Conservation (phyloP, 2,329 filamentous ascomycete species). For the Xylaria sp. region DNA sequence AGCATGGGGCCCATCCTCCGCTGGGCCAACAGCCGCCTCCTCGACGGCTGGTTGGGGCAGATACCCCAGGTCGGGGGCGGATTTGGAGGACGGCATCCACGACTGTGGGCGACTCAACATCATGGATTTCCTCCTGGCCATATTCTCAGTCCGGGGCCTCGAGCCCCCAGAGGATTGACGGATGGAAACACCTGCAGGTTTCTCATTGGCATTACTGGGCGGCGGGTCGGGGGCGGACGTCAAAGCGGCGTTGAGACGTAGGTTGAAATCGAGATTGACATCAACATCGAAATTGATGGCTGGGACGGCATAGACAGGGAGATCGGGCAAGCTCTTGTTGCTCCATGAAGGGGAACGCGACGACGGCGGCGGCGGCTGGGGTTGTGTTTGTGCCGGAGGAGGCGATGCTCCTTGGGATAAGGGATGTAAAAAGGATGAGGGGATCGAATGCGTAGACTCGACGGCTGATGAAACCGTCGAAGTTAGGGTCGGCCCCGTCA, state of each 20-base stretch:
- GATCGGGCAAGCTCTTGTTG: slow-evolving; percentile 51
- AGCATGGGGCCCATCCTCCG: slow-evolving; percentile 37
- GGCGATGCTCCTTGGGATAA: slow-evolving; percentile 32
- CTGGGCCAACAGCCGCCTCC: slow-evolving; percentile 20
- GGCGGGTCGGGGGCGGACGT: slow-evolving; percentile 50
- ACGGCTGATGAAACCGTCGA: slow-evolving; percentile 54
- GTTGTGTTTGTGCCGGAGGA: slow-evolving; percentile 29
- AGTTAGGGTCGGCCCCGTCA: slow-evolving; percentile 55
- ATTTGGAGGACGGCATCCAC: slow-evolving; percentile 62
- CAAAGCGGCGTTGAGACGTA: slow-evolving; percentile 59
- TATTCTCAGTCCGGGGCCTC: slow-evolving; percentile 44
- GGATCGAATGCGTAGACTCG: slow-evolving; percentile 52
- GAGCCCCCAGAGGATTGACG: slow-evolving; percentile 44
- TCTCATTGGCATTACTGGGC: slow-evolving; percentile 45
- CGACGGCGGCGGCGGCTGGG: slow-evolving; percentile 28
- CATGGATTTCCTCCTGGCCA: slow-evolving; percentile 57
- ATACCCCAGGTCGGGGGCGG: slow-evolving; percentile 51
- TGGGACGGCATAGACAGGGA: slow-evolving; percentile 62
- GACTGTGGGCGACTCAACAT: slow-evolving; percentile 61
- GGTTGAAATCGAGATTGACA: slow-evolving; percentile 32
- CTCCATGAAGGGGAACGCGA: slow-evolving; percentile 41
- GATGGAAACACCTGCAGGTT: slow-evolving; percentile 35
- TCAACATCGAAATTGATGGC: slow-evolving; percentile 59
- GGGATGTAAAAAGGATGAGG: slow-evolving; percentile 48
- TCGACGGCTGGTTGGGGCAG: slow-evolving; percentile 45